Evolutionary conservation across 2,329 filamentous ascomycete species (phyloP), one percentile per base, ranked within the genome.

Genomic region (Neonectria faginata): DNA sequence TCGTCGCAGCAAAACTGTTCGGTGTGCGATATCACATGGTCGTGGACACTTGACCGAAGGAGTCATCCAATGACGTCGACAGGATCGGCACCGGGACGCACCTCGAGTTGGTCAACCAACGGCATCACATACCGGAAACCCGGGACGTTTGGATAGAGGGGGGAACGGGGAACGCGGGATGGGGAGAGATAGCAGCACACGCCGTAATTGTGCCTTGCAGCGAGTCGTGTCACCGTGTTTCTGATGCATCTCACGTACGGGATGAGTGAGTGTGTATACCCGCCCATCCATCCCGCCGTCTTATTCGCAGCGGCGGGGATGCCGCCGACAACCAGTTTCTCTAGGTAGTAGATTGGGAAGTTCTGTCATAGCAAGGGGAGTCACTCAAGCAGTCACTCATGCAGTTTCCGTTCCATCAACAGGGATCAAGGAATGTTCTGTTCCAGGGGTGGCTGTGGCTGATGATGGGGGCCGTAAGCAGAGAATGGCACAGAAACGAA

Each of bases 381-480:
- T 25, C 25, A 25, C 25, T 25, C 25, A 25, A 6, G 25, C 25
- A 25, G 25, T 25, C 25, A 25, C 25, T 25, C 25, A 25, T 3
- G 25, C 25, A 25, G 25, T 25, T 25, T 25, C 25, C 5, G 25
- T 25, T 25, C 25, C 42, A 16, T 39, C 22, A 16, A 14, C 48
- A 20, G 18, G 48, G 48, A n/a, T 22, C 29, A 51, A n/a, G 48
- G 48, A 18, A 18, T 5, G 27, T 18, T 20, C 48, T 3, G 27
- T 18, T 20, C 48, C 48, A 51, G 29, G 48, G 48, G 48, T 51
- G 68, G 68, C 68, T 71, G 68, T 71, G 68, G 68, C 68, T 71
- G 66, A 71, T 57, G 60, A 25, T 25, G 25, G 25, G 25, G 36
- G 61, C 66, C 39, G 36, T 45, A 51, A 51, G 48, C 48, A 51